phyloP scores from a whole-genome alignment of 805 yeast species.

The Yamadazyma sp. region DNA sequence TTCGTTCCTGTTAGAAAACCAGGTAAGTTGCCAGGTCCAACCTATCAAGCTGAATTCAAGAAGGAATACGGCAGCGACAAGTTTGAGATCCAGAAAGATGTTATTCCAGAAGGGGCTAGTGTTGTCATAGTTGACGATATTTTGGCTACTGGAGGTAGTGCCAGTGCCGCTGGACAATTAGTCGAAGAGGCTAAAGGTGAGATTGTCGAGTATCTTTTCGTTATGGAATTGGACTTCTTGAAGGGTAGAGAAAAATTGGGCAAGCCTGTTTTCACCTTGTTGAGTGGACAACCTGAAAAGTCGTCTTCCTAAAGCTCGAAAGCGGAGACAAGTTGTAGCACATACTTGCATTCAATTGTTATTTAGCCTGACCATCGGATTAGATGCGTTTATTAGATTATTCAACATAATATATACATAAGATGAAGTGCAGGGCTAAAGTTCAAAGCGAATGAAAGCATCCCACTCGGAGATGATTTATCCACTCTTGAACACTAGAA shows the following conservation, averaged over 20 bases:
- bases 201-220: conserved; percentile 78
- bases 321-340: too few relatives aligned
- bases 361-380: conserved; percentile 3
- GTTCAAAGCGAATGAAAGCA: too few relatives aligned
- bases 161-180: conserved; percentile 88
- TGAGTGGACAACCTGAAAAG: conserved; percentile 75
- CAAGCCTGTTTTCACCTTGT: conserved; percentile 86
- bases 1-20: conserved; percentile 94
- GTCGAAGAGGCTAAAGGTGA: conserved; percentile 65
- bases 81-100: conserved; percentile 83
- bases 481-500: conserved; percentile 68
- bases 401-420: conserved; percentile 6
- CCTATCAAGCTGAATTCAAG: conserved; percentile 65
- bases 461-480: too few relatives aligned
- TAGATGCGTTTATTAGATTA: conserved; percentile 1
- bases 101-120: conserved; percentile 75
- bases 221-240: conserved; percentile 92
- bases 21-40: conserved; percentile 92
- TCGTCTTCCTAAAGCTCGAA: conserved; percentile 11
- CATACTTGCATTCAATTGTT: too few relatives aligned
- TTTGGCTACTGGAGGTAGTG: conserved; percentile 98
- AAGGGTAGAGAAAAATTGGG: conserved; percentile 86
- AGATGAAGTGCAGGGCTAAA: too few relatives aligned
- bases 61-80: conserved; percentile 93
- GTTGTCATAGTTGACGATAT: conserved; percentile 93